Evolutionary conservation across 148 eudicot species (phyloP).

Genomic region (Fagopyrum homotropicum): DNA sequence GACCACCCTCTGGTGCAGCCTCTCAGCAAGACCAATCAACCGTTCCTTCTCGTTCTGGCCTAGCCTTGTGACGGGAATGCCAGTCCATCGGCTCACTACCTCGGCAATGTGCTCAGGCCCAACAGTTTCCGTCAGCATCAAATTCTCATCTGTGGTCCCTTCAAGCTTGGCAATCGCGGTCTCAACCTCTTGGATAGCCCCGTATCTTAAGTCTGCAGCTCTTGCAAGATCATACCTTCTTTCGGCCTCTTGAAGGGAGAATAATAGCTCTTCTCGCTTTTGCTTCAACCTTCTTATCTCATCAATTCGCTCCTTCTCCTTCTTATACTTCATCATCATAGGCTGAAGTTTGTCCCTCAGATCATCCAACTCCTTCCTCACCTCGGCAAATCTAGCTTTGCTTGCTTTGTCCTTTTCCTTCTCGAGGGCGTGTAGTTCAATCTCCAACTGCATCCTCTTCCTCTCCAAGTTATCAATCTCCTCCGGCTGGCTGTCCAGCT

Average conservation of each 20-base stretch:
- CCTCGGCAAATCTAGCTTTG: conserved; percentile 73
- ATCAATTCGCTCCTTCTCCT: conserved; percentile 83
- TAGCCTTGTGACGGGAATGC: conserved; percentile 72
- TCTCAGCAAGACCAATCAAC: conserved; percentile 55
- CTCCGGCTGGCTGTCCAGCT: conserved; percentile 92
- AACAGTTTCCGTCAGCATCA: conserved; percentile 70
- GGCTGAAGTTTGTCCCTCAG: conserved; percentile 86
- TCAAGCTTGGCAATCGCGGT: conserved; percentile 52
- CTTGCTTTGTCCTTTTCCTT: conserved; percentile 93
- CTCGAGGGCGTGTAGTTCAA: conserved; percentile 87
- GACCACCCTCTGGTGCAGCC: conserved; percentile 35
- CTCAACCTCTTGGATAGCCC: conserved; percentile 74
- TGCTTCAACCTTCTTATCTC: conserved; percentile 64
- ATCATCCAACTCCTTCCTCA: conserved; percentile 63
- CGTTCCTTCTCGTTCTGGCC: conserved; percentile 77
- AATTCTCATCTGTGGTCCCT: conserved; percentile 31
- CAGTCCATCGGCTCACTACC: conserved; percentile 87
- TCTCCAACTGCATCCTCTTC: conserved; percentile 77
- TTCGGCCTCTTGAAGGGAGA: conserved; percentile 70
- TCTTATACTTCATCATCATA: conserved; percentile 60
- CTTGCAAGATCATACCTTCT: conserved; percentile 68
- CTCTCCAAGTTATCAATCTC: conserved; percentile 90
- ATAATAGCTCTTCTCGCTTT: conserved; percentile 58
- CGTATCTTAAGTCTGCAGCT: conserved; percentile 69
- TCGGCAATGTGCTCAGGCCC: conserved; percentile 90